A percentile compares a stretch with the other conserved stretches of the same genome.
These are phyloP conservation scores for Candida orba DNA, from an alignment of 805 yeast species.

Conservation along the genomic window DNA sequence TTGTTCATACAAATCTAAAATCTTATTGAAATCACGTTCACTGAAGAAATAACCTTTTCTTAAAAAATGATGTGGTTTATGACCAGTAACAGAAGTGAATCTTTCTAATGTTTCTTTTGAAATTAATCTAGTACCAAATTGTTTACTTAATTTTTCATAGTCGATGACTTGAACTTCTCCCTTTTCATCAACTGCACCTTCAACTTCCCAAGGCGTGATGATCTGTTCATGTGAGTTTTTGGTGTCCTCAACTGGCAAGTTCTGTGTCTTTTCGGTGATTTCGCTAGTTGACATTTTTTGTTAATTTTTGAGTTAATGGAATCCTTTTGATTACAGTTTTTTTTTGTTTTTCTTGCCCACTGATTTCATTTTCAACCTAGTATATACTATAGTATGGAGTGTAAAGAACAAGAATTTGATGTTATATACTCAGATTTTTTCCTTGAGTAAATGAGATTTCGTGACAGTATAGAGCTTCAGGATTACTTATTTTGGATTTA, in stretches of 20 bases:
- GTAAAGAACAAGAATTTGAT: too few relatives aligned
- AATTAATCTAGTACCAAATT: conserved; percentile 80
- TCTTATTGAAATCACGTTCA: conserved; percentile 74
- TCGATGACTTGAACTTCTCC: conserved; percentile 89
- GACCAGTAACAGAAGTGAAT: conserved; percentile 80
- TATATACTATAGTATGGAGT: too few relatives aligned
- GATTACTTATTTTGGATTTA: too few relatives aligned
- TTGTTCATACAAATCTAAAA: conserved; percentile 84
- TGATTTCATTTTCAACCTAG: too few relatives aligned
- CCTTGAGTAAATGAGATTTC: too few relatives aligned
- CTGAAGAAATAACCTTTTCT: conserved; percentile 89
- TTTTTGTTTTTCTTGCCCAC: neutral
- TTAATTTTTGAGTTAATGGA: neutral
- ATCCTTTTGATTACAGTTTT: neutral
- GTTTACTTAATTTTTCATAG: conserved; percentile 77
- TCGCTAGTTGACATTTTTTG: conserved; percentile 7
- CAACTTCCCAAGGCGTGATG: conserved; percentile 98
- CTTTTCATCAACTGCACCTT: conserved; percentile 90
- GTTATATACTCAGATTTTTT: too few relatives aligned
- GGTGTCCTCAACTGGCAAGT: neutral
- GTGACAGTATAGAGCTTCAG: too few relatives aligned
- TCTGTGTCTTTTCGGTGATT: conserved; percentile 2
- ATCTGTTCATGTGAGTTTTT: conserved; percentile 12
- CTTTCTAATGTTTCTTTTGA: conserved; percentile 63
- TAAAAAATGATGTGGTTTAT: conserved; percentile 82